Evolutionary conservation across 2,329 filamentous ascomycete genomes (phyloP).

Genomic region (Xylaria sp.): DNA sequence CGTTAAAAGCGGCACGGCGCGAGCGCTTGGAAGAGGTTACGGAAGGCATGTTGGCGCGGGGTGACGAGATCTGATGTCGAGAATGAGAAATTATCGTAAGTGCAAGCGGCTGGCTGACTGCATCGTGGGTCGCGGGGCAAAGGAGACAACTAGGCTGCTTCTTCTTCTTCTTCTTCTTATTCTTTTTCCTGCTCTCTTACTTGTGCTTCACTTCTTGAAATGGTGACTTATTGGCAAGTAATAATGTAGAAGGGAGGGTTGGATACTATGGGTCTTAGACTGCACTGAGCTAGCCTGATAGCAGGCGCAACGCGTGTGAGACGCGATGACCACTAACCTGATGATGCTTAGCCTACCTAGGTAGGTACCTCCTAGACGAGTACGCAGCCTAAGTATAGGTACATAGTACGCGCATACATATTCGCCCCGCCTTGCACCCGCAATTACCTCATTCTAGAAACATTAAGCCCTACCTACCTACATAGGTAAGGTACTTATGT

Average conservation of each 20-base stretch:
- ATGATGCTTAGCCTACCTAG: constrained; percentile 11
- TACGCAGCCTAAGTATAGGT: no score
- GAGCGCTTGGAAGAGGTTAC: constrained; percentile 54
- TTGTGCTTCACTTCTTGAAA: no score
- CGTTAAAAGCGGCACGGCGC: constrained; percentile 50
- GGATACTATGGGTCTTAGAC: background rate
- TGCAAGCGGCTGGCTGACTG: constrained; percentile 12
- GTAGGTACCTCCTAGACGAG: no score
- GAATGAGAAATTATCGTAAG: background rate
- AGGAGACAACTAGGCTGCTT: background rate
- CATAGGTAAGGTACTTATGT: background rate
- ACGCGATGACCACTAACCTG: constrained; percentile 22
- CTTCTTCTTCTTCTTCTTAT: background rate
- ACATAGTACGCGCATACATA: no score
- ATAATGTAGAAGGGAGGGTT: no score
- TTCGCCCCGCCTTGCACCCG: no score
- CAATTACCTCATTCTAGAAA: no score
- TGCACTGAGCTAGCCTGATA: background rate
- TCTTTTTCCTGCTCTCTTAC: no score
- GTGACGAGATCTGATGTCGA: background rate
- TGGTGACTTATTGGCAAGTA: background rate
- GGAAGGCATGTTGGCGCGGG: constrained; percentile 43
- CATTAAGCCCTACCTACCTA: background rate
- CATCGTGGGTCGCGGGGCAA: constrained; percentile 33
- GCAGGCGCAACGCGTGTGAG: constrained; percentile 20